Evolutionary conservation across 2,329 filamentous ascomycete species (phyloP).

Genomic region (Cryphonectria parasitica): DNA sequence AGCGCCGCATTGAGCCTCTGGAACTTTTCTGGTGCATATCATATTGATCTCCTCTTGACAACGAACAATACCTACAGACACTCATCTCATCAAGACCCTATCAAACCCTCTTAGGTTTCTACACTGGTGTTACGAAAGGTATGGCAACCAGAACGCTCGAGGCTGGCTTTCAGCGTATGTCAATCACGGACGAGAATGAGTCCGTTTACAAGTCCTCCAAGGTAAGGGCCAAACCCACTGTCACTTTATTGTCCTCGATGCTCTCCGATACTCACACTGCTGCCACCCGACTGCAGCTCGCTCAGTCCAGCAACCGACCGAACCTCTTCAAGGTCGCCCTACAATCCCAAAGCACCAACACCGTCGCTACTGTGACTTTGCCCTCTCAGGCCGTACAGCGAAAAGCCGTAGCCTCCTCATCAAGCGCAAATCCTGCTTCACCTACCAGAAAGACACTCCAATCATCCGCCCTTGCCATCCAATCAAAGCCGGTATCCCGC

Average conservation of each 20-base stretch:
- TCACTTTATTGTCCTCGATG: background rate
- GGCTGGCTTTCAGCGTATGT: slow-evolving; percentile 85
- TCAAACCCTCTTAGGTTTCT: background rate
- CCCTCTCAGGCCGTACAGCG: slow-evolving; percentile 67
- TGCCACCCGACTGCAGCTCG: slow-evolving; percentile 47
- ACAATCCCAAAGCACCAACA: slow-evolving; percentile 74
- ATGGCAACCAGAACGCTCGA: slow-evolving; percentile 78
- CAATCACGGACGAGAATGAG: slow-evolving; percentile 88
- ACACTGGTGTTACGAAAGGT: slow-evolving; percentile 22
- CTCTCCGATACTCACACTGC: slow-evolving; percentile 11
- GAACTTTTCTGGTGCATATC: background rate
- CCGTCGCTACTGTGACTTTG: slow-evolving; percentile 67
- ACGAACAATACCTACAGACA: slow-evolving; percentile 8
- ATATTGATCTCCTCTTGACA: background rate
- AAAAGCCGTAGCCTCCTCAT: slow-evolving; percentile 41
- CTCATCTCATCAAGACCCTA: slow-evolving; percentile 2
- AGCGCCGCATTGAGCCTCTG: background rate
- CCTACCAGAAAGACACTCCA: slow-evolving; percentile 26
- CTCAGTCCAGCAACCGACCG: slow-evolving; percentile 65
- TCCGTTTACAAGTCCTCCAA: slow-evolving; percentile 72
- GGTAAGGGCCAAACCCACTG: slow-evolving; percentile 53
- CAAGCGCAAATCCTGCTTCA: slow-evolving; percentile 30
- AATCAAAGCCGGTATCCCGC: slow-evolving; percentile 66
- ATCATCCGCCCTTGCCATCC: slow-evolving; percentile 64
- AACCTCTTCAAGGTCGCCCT: slow-evolving; percentile 87